Evolutionary conservation across 2,329 filamentous ascomycete species (phyloP), one percentile per base, ranked within the genome.

Genomic region (Aquanectria penicillioides): DNA sequence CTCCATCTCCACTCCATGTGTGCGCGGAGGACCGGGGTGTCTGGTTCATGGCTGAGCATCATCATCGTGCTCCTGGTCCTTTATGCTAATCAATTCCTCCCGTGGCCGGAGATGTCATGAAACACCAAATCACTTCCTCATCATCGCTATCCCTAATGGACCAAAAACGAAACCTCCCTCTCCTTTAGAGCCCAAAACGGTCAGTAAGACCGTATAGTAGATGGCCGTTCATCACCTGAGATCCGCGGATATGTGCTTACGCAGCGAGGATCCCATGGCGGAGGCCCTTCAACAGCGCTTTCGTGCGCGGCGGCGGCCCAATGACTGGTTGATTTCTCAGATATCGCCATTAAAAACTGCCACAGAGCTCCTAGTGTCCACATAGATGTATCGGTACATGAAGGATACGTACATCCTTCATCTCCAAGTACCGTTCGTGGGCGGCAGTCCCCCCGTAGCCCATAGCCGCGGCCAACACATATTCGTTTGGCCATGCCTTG

Each of bases 381-480:
- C 43, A 9, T 6, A 7, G 20, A 48, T 20, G 41, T 46, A 41
- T 15, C 34, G 43, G 52, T 56, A 56, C 52, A 41, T 31, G 22
- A 4, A 18, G 7, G 29, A 23, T 34, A 41, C 36, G 34, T 22
- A 25, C 33, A 15, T 28, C 12, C 28, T 11, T 28, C 8, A 18
- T 20, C 36, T n/a, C 12, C 17, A 56, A 41, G 52, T 56, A 56
- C 52, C 52, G 52, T 56, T 56, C 52, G 52, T 9, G 8, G 31
- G 8, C 26, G n/a, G n/a, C n/a, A n/a, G n/a, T n/a, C n/a, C n/a
- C 46, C 22, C 20, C 18, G 34, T 25, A 13, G 17, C 17, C 10
- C 20, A 5, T 28, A 29, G 25, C 52, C 36, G 34, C n/a, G n/a
- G n/a, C 34, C 36, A 31, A 15, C 40, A 34, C 36, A 31, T 12